Base-by-base conservation (phyloP, 2,329 filamentous ascomycete genomes). In the Talaromyces sp. region DNA sequence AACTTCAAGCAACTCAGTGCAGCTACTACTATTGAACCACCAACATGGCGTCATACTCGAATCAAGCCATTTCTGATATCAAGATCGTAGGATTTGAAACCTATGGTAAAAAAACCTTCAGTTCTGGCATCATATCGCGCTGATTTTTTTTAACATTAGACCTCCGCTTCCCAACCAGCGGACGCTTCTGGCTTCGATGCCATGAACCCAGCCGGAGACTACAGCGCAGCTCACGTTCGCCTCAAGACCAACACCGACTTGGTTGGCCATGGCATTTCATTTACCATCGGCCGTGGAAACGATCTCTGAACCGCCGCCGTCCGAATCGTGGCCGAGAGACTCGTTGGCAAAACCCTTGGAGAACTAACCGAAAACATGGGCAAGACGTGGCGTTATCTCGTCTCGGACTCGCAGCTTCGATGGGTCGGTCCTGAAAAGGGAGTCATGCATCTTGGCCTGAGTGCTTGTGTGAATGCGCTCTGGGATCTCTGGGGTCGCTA, bases 351-450 rank as follows among this genome's bases (percentile, higher is more conserved):
- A 70, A 90, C 89, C 5, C 85, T 96, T 60, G 87, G 88, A 47
- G 88, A 87, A 8, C 85, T 96, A 47, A 90, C 91, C 54, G 80
- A 82, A 56, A 84, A 96, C 80, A 95, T 90, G 91, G 91, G 91
- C 66, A 81, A 88, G 75, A 96, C 92, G 51, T 96, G 92, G 92
- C 86, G 92, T 22, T 87, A 96, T 76, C 86, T 96, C 15, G 92
- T 96, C 69, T 89, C 88, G 66, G 92, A 96, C 82, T 90, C 86
- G 67, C 92, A 96, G 76, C 83, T 96, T 59, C 89, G 92, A 61
- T 96, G 92, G 92, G 93, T 96, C 71, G 92, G 92, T 0, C 92
- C 92, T 0, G 92, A 96, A 71, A 96, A 96, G 78, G 92, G 92
- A 63, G 92, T 96, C 54, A 95, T 95, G 68, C 92, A 96, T 77